phyloP scores from a whole-genome alignment of 352 stramenopile genomes.

The Globisporangium yorkense region DNA sequence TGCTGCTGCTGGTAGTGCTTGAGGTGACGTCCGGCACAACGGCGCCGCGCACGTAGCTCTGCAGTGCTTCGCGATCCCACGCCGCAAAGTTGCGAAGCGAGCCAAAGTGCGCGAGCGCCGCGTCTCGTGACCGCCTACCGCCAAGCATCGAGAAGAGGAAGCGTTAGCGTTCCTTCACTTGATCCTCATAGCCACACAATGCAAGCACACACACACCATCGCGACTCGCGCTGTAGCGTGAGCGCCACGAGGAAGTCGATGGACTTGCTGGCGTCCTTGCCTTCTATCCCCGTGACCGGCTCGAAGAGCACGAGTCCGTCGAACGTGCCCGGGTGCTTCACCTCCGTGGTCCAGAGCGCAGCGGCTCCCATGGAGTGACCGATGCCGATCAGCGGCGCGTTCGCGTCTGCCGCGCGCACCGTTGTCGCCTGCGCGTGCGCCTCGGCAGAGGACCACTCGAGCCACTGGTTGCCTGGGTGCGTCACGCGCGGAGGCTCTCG shows the following conservation, averaged over 20 bases:
- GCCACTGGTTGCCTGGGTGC: slow-evolving; percentile 22
- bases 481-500: slow-evolving; percentile 25
- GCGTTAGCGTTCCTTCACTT: background rate
- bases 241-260: slow-evolving; percentile 32
- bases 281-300: slow-evolving; percentile 20
- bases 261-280: slow-evolving; percentile 1
- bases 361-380: slow-evolving; percentile 43
- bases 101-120: slow-evolving; percentile 21
- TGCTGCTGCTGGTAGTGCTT: slow-evolving; percentile 7
- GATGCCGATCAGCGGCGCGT: slow-evolving; percentile 34
- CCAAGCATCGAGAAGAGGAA: background rate
- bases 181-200: background rate
- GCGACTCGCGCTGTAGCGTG: slow-evolving; percentile 29
- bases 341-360: slow-evolving; percentile 32
- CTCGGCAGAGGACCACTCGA: slow-evolving; percentile 19
- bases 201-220: slow-evolving; percentile 1
- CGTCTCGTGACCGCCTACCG: slow-evolving; percentile 20
- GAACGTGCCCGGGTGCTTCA: slow-evolving; percentile 32
- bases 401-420: slow-evolving; percentile 3
- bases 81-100: slow-evolving; percentile 31
- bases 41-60: slow-evolving; percentile 24
- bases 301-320: slow-evolving; percentile 44
- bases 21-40: slow-evolving; percentile 14
- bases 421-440: slow-evolving; percentile 18
- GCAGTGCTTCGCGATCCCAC: slow-evolving; percentile 31